These are phyloP conservation scores for Aspergillus thermomutatus DNA, from an alignment of 2,329 filamentous ascomycete genomes.

Conservation along the genomic window DNA sequence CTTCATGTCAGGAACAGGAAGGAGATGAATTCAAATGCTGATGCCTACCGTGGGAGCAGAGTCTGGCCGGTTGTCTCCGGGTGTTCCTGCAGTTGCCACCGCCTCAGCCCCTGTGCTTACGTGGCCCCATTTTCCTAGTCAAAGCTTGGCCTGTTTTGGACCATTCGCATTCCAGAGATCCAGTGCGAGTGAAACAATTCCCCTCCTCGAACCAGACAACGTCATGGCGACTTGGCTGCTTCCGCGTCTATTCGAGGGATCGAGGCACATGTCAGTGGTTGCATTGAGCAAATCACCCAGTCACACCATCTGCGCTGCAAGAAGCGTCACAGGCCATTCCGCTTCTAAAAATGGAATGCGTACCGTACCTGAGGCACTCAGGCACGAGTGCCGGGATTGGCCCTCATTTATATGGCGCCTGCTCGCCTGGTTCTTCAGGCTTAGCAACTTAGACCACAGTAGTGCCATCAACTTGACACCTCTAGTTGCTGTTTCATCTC, in stretches of 20 bases:
- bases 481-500: not conserved
- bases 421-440: not conserved
- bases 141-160: constrained; percentile 14
- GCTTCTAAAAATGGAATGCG: not conserved
- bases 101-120: constrained; percentile 13
- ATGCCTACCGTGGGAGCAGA: not conserved
- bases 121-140: constrained; percentile 15
- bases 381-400: not conserved
- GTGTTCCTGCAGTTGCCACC: constrained; percentile 3
- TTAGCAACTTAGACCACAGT: not conserved
- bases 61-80: not conserved
- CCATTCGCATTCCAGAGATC: constrained; percentile 3
- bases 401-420: not conserved
- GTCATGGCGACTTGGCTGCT: not conserved
- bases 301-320: not conserved
- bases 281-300: not conserved
- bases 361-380: not conserved
- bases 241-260: not conserved
- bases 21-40: not conserved
- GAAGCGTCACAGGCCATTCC: not conserved
- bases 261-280: not conserved
- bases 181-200: constrained; percentile 2
- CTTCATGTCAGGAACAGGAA: not conserved
- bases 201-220: not conserved
- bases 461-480: not conserved